Base-by-base conservation (phyloP, 257 asterid genomes). In the Solanum sejunctum region DNA sequence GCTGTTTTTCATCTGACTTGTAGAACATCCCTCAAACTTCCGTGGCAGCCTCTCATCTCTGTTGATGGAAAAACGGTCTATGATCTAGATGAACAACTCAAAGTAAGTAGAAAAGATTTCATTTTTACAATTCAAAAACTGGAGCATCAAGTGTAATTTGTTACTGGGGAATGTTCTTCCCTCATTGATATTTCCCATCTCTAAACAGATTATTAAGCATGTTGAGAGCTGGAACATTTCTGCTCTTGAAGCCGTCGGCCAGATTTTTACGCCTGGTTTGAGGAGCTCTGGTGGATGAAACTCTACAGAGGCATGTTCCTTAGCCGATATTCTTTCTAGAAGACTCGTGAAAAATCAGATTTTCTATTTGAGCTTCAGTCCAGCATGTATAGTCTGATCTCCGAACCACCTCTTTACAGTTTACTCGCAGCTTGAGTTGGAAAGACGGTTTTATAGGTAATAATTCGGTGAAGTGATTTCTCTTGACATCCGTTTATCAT, bases 11-110 rank as follows among this genome's bases (percentile, higher is more conserved):
- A 84, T 85, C 81, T 78, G 71, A 45, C 82, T 83, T 87, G 93
- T 90, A 93, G 97, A 86, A 93, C 97, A 28, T 89, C 88, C 87
- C 95, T 95, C 84, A 95, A 86, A 88, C 94, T 95, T 88, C 98
- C 96, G 1, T 93, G 98, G 98, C 91, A 84, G 64, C 98, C 98
- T 11, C 92, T 93, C 64, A 93, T 95, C 60, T 88, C 87, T 12
- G 85, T 93, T 11, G 93, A 93, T 66, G 98, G 98, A 86, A 85
- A 85, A 15, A 95, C 98, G 23, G 87, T 87, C 52, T 93, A 95
- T 83, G 92, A 90, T 77, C 84, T 93, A 12, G 91, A 93, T 56
- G 91, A 89, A 75, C 87, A 88, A 39, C 85, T 87, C 20, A 90
- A 85, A 86, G 97, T 93, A 87, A 87, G 96, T 87, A 52, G 26